Evolutionary conservation across 306 rosid genomes (phyloP), one percentile per base, ranked within the genome.

Genomic region (Prunus mira): DNA sequence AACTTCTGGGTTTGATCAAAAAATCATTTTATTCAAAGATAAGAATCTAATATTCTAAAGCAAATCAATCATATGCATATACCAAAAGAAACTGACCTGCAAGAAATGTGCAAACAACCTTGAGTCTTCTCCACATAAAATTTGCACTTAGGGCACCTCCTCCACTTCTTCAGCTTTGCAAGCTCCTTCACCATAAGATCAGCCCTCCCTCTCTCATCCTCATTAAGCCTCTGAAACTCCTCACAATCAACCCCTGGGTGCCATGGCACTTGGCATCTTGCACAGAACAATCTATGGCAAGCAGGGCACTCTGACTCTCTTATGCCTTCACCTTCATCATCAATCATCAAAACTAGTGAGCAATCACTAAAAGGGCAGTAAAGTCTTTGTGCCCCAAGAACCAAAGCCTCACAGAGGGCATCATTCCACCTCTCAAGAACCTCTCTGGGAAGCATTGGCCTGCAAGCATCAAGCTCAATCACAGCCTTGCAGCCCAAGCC

Each of bases 241-340:
- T 82, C 85, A 66, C 93, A 90, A 1, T 47, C 63, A 12, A 80
- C 38, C 11, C 82, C 87, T 11, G 81, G 12, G 69, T 90, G 96
- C 96, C 96, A 90, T 6, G 89, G 75, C 8, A 86, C 91, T 41
- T 10, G 3, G 41, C 93, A 90, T 20, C 18, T 32, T 0, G 87
- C 88, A 28, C 96, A 90, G 80, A 90, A 90, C 27, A 90, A 12
- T 25, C 89, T 79, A n/a, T 88, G 89, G 62, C 96, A 90, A 47
- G 27, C 13, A 25, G 93, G 93, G 3, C 96, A 90, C 70, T 86
- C 89, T 15, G 86, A 22, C 32, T 76, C 81, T 60, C 55, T 76
- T 19, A 83, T 55, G 0, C 1, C 67, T 13, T 41, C 83, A 6
- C 46, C 82, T 9, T 80, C 83, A 0, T 80, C 5, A 0, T 73